Conservation (phyloP, 768 basidiomycete genomes). For the Cyathus striatus region DNA sequence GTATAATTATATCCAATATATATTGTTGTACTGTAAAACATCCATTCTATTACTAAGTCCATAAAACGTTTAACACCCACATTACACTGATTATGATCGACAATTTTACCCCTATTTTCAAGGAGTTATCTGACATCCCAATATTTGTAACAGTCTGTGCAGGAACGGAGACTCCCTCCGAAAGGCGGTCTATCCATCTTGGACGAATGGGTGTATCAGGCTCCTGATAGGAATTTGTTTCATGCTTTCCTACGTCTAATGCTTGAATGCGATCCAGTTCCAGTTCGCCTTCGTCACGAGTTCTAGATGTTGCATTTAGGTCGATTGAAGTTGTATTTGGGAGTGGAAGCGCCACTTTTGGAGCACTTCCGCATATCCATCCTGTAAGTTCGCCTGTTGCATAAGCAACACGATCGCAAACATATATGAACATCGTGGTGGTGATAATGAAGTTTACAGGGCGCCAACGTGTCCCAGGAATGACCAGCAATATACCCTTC, state of each 20-base stretch:
- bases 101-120: background rate
- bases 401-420: conserved; percentile 71
- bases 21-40: background rate
- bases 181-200: conserved; percentile 48
- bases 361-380: conserved; percentile 39
- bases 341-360: conserved; percentile 15
- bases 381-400: conserved; percentile 71
- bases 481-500: conserved; percentile 72
- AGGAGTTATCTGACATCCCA: too few relatives aligned
- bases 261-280: conserved; percentile 9
- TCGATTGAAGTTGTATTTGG: conserved; percentile 14
- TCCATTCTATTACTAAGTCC: too few relatives aligned
- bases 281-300: background rate
- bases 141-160: conserved; percentile 8
- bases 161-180: conserved; percentile 24
- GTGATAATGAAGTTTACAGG: conserved; percentile 77
- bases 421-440: conserved; percentile 72
- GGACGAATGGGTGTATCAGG: conserved; percentile 32
- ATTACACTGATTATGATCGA: conserved; percentile 22
- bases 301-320: background rate
- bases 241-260: conserved; percentile 18
- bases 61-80: conserved; percentile 66
- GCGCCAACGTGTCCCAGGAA: conserved; percentile 72
- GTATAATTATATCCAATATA: background rate
- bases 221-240: conserved; percentile 20